These are phyloP conservation scores for Ogataea zsoltii DNA, from an alignment of 805 yeast species.

Conservation along the genomic window DNA sequence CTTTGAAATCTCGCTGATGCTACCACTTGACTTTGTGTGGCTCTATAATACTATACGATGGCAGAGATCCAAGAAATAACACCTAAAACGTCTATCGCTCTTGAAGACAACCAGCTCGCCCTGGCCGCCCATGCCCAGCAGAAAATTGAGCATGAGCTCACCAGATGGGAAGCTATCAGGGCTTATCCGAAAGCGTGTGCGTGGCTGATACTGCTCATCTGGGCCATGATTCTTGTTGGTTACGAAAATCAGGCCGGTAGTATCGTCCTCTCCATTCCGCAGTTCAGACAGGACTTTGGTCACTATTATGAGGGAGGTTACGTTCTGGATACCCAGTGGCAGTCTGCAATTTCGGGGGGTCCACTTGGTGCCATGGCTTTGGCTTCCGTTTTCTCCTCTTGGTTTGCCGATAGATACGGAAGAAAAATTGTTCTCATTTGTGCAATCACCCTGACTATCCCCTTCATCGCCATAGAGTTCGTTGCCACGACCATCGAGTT, in stretches of 20 bases:
- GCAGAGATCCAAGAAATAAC: conserved; percentile 1
- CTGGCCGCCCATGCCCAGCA: conserved; percentile 9
- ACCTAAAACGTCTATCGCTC: neutral
- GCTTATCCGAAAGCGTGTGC: conserved; percentile 38
- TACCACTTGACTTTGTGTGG: neutral
- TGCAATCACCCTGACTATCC: conserved; percentile 31
- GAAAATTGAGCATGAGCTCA: conserved; percentile 9
- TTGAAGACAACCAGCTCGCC: neutral
- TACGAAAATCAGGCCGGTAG: conserved; percentile 41
- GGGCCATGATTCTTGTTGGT: conserved; percentile 28
- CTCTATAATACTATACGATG: neutral
- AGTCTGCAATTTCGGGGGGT: conserved; percentile 39
- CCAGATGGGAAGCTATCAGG: conserved; percentile 35
- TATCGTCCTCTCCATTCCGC: conserved; percentile 39
- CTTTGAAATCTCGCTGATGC: neutral
- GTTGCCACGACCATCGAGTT: conserved; percentile 38
- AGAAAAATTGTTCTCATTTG: conserved; percentile 37
- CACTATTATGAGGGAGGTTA: conserved; percentile 29
- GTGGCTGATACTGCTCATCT: conserved; percentile 40
- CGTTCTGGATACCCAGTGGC: conserved; percentile 45
- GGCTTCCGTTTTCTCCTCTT: conserved; percentile 39
- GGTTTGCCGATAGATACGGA: conserved; percentile 38
- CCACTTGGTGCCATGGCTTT: conserved; percentile 33
- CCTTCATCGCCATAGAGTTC: conserved; percentile 42
- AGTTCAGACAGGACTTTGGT: conserved; percentile 38